Base-by-base conservation (phyloP, 1,284 basidiomycete genomes). In the Flammula alnicola region DNA sequence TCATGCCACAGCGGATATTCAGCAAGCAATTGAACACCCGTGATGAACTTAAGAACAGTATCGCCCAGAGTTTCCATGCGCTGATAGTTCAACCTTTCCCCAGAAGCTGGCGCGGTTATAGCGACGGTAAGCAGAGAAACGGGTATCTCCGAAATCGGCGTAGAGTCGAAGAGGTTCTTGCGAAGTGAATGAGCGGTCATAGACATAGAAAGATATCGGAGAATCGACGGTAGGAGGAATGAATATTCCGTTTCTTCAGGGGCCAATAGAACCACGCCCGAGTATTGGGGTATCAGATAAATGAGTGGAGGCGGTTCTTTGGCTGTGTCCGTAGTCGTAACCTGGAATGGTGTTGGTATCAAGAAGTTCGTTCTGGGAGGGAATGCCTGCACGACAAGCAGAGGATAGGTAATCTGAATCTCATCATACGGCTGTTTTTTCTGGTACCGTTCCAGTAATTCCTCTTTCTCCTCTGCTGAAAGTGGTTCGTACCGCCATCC, bases 301-400 rank as follows among this genome's bases (percentile, higher is more conserved):
- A 76, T 43, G 0, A 60, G 55, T 31, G 66, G 70, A 11, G 47
- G 61, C 17, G 37, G 33, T 2, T 52, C 50, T 2, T 30, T 12
- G 2, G 5, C 16, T 19, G 45, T 36, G 6, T 46, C 48, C 41
- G 45, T 43, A 26, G 47, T 48, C 54, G 16, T 23, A 20, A 52
- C 33, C 2, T 39, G 57, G 8, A 65, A 58, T 0, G 71, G 59
- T 23, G 74, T 63, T 2, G 81, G 83, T 2, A 77, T 60, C 2
- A 88, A 69, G 60, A 88, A 84, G 55, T 90, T 88, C 17, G 74
- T 72, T 33, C 83, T 74, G n/a, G 71, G 69, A 7, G 77, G 79
- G 33, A 80, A 69, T 2, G 71, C 49, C 49, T 76, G 67, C 1
- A 78, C 86, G 14, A 80, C 66, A 20, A 89, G 67, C 10, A 89